Base-by-base conservation (phyloP, 306 rosid species). In the Pterocarpus santalinus region DNA sequence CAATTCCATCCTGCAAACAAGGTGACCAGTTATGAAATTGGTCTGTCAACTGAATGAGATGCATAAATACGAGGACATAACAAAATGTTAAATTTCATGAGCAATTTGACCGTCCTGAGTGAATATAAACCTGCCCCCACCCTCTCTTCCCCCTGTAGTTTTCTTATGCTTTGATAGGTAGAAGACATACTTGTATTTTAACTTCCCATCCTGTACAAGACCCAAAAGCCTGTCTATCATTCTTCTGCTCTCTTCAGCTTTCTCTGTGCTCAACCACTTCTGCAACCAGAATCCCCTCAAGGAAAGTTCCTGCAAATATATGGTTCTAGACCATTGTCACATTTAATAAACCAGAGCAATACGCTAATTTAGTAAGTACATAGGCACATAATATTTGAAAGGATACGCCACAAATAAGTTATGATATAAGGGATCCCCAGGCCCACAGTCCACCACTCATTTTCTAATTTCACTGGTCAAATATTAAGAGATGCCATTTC, bases 201-300 rank as follows among this genome's bases (percentile, higher is more conserved):
- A 77, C 82, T 90, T 95, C 36, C 91, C 93, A 69, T 95, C 89
- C 75, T 85, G 87, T 39, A 89, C 97, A 49, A 83, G 86, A 77
- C 86, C 88, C 78, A 93, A 78, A 79, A 95, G 97, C 76, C 88
- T 87, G 86, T 95, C 97, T 75, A 95, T 87, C 95, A 90, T 80
- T 81, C 72, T 75, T 82, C 97, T 84, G 83, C 97, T 87, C 81
- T 93, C 90, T 55, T 65, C 81, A 33, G 93, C 93, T 76, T 86
- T 89, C 51, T 93, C 97, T 66, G 86, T 65, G 83, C 86, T 73
- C 89, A 93, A 53, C 92, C 94, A 93, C 73, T 80, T 93, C 88
- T 93, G 97, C 82, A 95, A 81, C 99, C 97, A 95, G 85, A 95
- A 93, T 71, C 99, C 97, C 90, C 92, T 89, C 80, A 95, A 85